Base-by-base conservation (phyloP, 495 filamentous ascomycete species). In the Baudoinia panamericana region DNA sequence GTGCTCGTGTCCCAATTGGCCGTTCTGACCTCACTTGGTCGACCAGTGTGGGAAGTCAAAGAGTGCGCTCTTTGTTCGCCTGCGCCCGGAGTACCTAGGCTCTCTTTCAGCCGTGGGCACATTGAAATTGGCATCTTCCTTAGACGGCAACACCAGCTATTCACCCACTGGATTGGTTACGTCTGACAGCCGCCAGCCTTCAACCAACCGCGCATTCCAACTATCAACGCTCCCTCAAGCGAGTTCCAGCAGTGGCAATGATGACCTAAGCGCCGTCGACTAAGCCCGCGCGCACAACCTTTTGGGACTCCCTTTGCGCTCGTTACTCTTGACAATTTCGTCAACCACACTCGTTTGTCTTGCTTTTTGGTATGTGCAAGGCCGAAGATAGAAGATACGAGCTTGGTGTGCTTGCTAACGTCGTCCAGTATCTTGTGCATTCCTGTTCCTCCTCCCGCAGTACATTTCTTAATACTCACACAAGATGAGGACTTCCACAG, bases 401-500 rank as follows among this genome's bases (percentile, higher is more conserved):
- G 5, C 45, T 47, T 45, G 46, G 34, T 45, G 10, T 18, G n/a
- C 13, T 33, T 34, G 37, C 32, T 26, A 11, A 30, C 27, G 12
- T 30, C 41, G 25, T 31, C 33, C 46, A 43, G 33, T 38, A 17
- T 27, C 30, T 21, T 39, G 40, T 28, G 17, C 41, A 17, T 19
- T 27, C 30, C n/a, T 22, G 34, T 38, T 34, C 34, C 18, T 21
- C 34, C 21, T 15, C 28, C 36, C 18, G 24, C 39, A 46, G 46
- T 33, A 43, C 45, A 50, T 42, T 41, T 12, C 30, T 33, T 32
- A 47, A 43, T 42, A 30, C 36, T 39, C 17, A 15, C 43, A 38
- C 36, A 55, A 21, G 22, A 61, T 61, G 56, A 41, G 50, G 30
- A 48, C 51, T 35, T 60, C 56, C 26, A 50, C 57, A 28, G 50